These are phyloP conservation scores for Tylopilus rubrobrunneus DNA, from an alignment of 768 basidiomycete genomes.

Conservation along the genomic window DNA sequence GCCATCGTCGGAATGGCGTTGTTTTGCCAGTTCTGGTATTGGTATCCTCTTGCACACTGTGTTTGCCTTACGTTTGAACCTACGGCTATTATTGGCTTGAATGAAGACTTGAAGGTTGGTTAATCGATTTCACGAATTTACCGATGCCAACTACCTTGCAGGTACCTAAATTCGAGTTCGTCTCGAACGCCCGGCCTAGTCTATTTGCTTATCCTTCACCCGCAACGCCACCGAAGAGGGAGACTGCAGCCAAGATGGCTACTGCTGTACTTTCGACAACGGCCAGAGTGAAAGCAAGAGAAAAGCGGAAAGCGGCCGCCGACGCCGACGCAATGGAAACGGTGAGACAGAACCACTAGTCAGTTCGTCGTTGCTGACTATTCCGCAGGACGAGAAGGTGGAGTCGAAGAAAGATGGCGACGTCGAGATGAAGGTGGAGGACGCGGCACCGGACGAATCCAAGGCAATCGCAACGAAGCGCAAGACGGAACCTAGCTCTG, in stretches of 20 bases:
- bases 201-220: constrained; percentile 88
- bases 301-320: constrained; percentile 84
- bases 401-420: constrained; percentile 59
- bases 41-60: constrained; percentile 96
- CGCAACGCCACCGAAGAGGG: constrained; percentile 88
- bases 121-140: background rate
- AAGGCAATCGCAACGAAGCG: constrained; percentile 49
- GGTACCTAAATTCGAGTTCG: constrained; percentile 92
- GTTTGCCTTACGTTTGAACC: constrained; percentile 91
- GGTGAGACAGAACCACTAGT: constrained; percentile 41
- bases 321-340: constrained; percentile 82
- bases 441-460: constrained; percentile 51
- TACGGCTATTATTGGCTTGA: constrained; percentile 90
- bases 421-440: constrained; percentile 77
- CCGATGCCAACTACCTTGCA: constrained; percentile 28
- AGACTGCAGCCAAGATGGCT: constrained; percentile 86
- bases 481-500: constrained; percentile 72
- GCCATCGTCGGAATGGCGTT: constrained; percentile 98
- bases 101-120: constrained; percentile 77
- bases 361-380: constrained; percentile 12
- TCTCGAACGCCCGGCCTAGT: constrained; percentile 86
- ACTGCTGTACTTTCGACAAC: constrained; percentile 96
- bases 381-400: constrained; percentile 48
- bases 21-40: constrained; percentile 99
- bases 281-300: constrained; percentile 92